Conservation (phyloP, 192 early-diverging fungal species). For the Diversispora eburnea region DNA sequence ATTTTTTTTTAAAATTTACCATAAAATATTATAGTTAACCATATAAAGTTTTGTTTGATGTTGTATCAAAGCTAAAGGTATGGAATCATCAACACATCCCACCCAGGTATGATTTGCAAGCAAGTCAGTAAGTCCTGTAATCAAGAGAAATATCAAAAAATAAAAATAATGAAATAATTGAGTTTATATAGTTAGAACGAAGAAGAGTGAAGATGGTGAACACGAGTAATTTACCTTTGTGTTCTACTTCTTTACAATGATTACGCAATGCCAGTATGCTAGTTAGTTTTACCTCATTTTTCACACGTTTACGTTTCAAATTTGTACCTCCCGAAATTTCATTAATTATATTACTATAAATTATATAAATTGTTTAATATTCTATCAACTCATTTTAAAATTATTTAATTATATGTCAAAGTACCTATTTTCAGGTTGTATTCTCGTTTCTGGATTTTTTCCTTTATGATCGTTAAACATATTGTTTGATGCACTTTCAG, state of each 20-base stretch:
- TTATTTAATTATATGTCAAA: not conserved
- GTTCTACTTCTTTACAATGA: conserved; percentile 58
- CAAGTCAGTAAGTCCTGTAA: conserved; percentile 66
- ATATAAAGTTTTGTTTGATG: conserved; percentile 82
- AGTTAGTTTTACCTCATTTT: conserved; percentile 75
- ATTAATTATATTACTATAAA: not conserved
- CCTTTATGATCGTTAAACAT: not conserved
- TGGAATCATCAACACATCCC: conserved; percentile 75
- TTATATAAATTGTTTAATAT: not conserved
- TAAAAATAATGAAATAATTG: not conserved
- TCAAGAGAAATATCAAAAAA: too few species aligned
- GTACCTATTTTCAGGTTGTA: conserved; percentile 5
- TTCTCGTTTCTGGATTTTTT: not conserved
- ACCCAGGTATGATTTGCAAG: conserved; percentile 85
- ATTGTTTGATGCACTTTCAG: not conserved
- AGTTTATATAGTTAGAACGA: not conserved
- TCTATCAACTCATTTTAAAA: not conserved
- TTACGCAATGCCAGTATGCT: conserved; percentile 77
- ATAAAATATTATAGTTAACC: conserved; percentile 71
- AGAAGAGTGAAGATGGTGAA: too few species aligned
- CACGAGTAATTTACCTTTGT: conserved; percentile 43
- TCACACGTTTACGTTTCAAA: conserved; percentile 32
- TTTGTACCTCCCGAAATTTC: not conserved
- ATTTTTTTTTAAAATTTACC: conserved; percentile 39
- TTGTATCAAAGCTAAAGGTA: conserved; percentile 74